Evolutionary conservation across 371 early-diverging fungal genomes (phyloP).

Genomic region (Parasitella parasitica): DNA sequence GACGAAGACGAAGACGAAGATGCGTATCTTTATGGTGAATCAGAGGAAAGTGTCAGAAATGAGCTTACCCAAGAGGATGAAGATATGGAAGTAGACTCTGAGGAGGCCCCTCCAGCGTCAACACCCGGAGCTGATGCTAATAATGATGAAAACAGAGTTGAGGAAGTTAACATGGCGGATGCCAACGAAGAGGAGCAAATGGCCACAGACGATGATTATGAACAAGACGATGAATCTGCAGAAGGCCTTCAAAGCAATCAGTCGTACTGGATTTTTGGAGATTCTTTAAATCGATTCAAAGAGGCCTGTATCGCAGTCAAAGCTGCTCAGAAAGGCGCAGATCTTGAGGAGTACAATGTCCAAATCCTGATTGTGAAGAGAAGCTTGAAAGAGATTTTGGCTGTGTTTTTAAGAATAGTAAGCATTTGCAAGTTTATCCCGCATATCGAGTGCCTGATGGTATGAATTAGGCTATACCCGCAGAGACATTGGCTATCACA

Average conservation of each 20-base stretch:
- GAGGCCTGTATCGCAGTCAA: slow-evolving; percentile 15
- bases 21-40: slow-evolving; percentile 34
- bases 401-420: slow-evolving; percentile 43
- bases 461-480: slow-evolving; percentile 31
- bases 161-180: not conserved
- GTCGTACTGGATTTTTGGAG: slow-evolving; percentile 51
- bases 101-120: not conserved
- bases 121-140: not conserved
- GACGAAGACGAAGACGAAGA: slow-evolving; percentile 38
- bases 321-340: not conserved
- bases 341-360: slow-evolving; percentile 12
- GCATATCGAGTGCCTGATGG: too few relatives aligned
- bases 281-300: slow-evolving; percentile 39
- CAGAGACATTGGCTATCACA: slow-evolving; percentile 29
- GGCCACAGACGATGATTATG: not conserved
- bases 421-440: too few relatives aligned
- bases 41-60: slow-evolving; percentile 1
- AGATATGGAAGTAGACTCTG: not conserved
- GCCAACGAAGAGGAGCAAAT: not conserved
- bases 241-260: slow-evolving; percentile 32
- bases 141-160: not conserved
- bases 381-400: slow-evolving; percentile 39
- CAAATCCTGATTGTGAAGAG: slow-evolving; percentile 27
- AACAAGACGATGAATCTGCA: slow-evolving; percentile 2
- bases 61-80: slow-evolving; percentile 7